Base-by-base conservation (phyloP, 805 yeast species). In the Maudiozyma barnettii region DNA sequence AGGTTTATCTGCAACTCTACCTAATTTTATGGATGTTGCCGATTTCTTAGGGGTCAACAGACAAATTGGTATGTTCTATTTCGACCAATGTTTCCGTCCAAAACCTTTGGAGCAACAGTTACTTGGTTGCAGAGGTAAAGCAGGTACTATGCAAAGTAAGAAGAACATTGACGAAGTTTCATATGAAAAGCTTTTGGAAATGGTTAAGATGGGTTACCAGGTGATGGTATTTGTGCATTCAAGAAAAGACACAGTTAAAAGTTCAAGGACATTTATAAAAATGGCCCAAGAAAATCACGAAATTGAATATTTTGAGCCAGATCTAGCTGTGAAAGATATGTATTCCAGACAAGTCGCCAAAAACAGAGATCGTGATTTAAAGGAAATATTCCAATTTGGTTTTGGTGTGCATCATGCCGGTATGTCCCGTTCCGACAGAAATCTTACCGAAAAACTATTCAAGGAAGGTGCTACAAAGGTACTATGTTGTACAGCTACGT, bases 381-480 rank as follows among this genome's bases (percentile, higher is more conserved):
- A 81, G 45, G 98, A 93, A 56, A 69, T 93, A 12, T 87, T 87
- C 56, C 78, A 71, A 44, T 68, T 71, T 47, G 99, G 99, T 0
- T 83, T 91, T 65, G 98, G 97, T 44, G 76, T 85, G 3, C 99
- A 93, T 65, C 98, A 93, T 68, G 99, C 99, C 0, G 99, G 99
- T 57, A 82, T 93, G 95, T 69, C 88, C 23, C 73, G 99, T 52
- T 69, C 89, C 0, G 99, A 93, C 59, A 77, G 99, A 59, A 90
- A 89, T 58, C 61, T 89, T 45, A 83, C 95, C 0, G 99, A 95
- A 58, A 82, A 81, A 59, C 77, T 91, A 83, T 93, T 93, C 61
- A 72, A 81, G 29, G 70, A 73, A 29, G 98, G 99, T 39, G 84
- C 89, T 0, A 83, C 93, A 52, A 85, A 82, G 50, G 98, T 93